These are phyloP conservation scores for Pseudonectria buxi DNA, from an alignment of 2,329 filamentous ascomycete species.

Conservation along the genomic window DNA sequence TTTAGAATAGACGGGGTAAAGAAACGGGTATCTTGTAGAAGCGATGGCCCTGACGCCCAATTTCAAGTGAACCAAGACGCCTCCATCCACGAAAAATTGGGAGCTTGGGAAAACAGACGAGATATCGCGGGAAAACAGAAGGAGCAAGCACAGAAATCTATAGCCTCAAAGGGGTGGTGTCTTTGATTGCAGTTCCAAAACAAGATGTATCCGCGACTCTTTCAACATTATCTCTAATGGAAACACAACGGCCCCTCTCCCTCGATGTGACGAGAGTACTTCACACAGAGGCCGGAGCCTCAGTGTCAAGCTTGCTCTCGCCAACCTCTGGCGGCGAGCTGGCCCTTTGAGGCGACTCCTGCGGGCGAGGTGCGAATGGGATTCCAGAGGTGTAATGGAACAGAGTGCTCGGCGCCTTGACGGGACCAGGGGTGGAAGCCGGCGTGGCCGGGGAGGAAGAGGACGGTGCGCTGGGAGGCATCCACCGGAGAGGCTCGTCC, in stretches of 20 bases:
- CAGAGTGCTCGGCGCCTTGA: conserved; percentile 28
- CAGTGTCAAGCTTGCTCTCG: conserved; percentile 1
- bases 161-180: too few relatives aligned
- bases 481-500: conserved; percentile 41
- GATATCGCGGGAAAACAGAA: too few relatives aligned
- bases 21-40: conserved; percentile 4
- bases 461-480: conserved; percentile 41
- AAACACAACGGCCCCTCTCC: too few relatives aligned
- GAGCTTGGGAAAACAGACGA: too few relatives aligned
- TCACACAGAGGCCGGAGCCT: neutral
- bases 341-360: conserved; percentile 2
- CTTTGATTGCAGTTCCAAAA: too few relatives aligned
- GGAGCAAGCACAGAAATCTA: too few relatives aligned
- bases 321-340: conserved; percentile 2
- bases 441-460: conserved; percentile 27
- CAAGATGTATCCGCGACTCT: too few relatives aligned
- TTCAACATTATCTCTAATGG: too few relatives aligned
- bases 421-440: conserved; percentile 26
- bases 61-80: too few relatives aligned
- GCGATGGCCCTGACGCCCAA: neutral
- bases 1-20: too few relatives aligned
- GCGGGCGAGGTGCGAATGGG: conserved; percentile 36
- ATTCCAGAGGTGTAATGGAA: conserved; percentile 39
- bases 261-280: too few relatives aligned
- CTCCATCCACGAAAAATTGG: too few relatives aligned